A percentile compares a stretch with the other conserved stretches of the same genome.
phyloP scores from a whole-genome alignment of 2,329 filamentous ascomycete species.

The Lasiodiplodia citricola region DNA sequence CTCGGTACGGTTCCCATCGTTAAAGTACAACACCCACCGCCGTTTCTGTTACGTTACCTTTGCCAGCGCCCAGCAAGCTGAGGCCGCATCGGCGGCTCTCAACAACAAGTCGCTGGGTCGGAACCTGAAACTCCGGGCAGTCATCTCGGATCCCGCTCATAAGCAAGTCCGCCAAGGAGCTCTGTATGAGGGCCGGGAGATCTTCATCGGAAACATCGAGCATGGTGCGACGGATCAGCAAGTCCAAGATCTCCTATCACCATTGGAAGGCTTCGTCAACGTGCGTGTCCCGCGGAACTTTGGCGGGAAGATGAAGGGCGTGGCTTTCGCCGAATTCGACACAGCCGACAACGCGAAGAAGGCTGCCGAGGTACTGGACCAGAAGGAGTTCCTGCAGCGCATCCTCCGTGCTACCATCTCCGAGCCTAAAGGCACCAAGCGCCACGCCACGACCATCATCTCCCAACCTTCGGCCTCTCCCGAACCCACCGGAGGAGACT shows the following conservation, averaged over 20 bases:
- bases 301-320: slow-evolving; percentile 74
- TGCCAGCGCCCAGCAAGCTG: slow-evolving; percentile 54
- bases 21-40: slow-evolving; percentile 85
- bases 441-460: slow-evolving; percentile 70
- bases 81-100: slow-evolving; percentile 67
- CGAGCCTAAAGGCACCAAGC: slow-evolving; percentile 70
- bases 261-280: slow-evolving; percentile 68
- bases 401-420: slow-evolving; percentile 43
- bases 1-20: slow-evolving; percentile 85
- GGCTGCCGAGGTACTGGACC: slow-evolving; percentile 39
- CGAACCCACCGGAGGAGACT: slow-evolving; percentile 26
- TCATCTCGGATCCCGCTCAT: slow-evolving; percentile 80
- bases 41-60: slow-evolving; percentile 98
- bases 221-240: slow-evolving; percentile 79
- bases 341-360: slow-evolving; percentile 51
- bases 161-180: slow-evolving; percentile 82
- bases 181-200: slow-evolving; percentile 83
- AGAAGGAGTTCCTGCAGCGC: slow-evolving; percentile 41
- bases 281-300: slow-evolving; percentile 73
- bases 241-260: slow-evolving; percentile 68
- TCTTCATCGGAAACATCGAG: slow-evolving; percentile 83
- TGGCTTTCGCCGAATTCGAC: slow-evolving; percentile 79
- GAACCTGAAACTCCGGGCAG: slow-evolving; percentile 71
- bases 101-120: slow-evolving; percentile 73
- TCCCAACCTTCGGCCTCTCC: slow-evolving; percentile 41